Base-by-base conservation (phyloP, 768 basidiomycete genomes). In the Kwoniella bestiolae region DNA sequence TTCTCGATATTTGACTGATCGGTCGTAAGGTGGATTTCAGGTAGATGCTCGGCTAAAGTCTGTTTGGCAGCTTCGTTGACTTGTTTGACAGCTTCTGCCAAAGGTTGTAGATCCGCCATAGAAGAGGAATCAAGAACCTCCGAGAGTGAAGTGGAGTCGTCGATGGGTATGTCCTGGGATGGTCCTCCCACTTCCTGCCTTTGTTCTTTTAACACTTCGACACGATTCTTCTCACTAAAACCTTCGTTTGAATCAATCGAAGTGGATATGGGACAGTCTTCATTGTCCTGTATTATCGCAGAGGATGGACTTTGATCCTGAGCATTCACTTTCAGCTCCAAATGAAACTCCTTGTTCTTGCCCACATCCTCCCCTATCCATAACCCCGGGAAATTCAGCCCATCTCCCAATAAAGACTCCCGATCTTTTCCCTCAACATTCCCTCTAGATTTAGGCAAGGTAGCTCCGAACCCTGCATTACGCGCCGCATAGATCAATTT, bases 381-480 rank as follows among this genome's bases (percentile, higher is more conserved):
- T 21, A 80, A 61, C 1, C 68, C 76, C 5, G 78, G 70, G 55
- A 77, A 80, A n/a, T 59, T 63, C n/a, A 80, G 49, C 5, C 79
- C 79, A 26, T 78, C 75, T 25, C 44, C 41, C 7, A 79, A 47
- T n/a, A 63, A 18, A 1, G 32, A 53, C 11, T 68, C 58, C 23
- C 70, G 32, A n/a, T 74, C 73, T 41, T 65, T 69, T 0, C 68
- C 71, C 6, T 68, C 56, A 18, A 57, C 21, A 14, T 64, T 65
- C 14, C 26, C 45, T 9, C 72, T 58, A 14, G 66, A 59, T 52
- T 35, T 62, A 2, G 71, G 50, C 26, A 74, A 34, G 4, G 67
- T 60, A 16, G 71, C 65, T 8, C 61, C 73, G 38, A 73, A 77
- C 2, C 73, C 76, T 2, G 68, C 52, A 34, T 56, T 56, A 9